These are phyloP conservation scores for Pisolithus orientalis DNA, from an alignment of 768 basidiomycete genomes.

Conservation along the genomic window DNA sequence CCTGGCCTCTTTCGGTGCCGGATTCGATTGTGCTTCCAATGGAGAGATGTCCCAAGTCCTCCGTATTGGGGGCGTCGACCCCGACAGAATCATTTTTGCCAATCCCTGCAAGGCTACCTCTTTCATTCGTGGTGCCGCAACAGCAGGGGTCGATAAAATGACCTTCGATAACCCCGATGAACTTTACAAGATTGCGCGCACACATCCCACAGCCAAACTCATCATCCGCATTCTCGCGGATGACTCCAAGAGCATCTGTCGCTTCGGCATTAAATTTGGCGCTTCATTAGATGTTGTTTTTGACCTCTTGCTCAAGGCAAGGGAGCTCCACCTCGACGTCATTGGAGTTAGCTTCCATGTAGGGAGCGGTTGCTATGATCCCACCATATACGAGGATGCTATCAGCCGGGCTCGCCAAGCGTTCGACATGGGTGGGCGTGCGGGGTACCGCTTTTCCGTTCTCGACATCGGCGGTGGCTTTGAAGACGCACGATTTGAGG, in stretches of 20 bases:
- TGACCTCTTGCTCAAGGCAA: slow-evolving; percentile 70
- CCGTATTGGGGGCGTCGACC: slow-evolving; percentile 62
- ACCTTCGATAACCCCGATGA: slow-evolving; percentile 99
- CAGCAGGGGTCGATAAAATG: slow-evolving; percentile 82
- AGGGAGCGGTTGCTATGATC: slow-evolving; percentile 94
- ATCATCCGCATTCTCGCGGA: slow-evolving; percentile 96
- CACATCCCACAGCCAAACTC: slow-evolving; percentile 76
- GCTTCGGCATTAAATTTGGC: slow-evolving; percentile 95
- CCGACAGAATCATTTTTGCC: slow-evolving; percentile 89
- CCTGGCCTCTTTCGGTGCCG: slow-evolving; percentile 82
- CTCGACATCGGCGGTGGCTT: slow-evolving; percentile 97
- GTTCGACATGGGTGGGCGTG: slow-evolving; percentile 81
- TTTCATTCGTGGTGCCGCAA: slow-evolving; percentile 82
- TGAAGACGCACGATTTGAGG: slow-evolving; percentile 80
- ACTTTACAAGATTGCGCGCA: slow-evolving; percentile 82
- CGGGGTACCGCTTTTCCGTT: slow-evolving; percentile 75
- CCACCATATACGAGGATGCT: slow-evolving; percentile 84
- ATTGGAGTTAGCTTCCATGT: slow-evolving; percentile 98
- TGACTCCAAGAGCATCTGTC: slow-evolving; percentile 91
- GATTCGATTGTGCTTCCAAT: slow-evolving; percentile 97
- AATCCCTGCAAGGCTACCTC: slow-evolving; percentile 98
- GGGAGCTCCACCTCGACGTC: slow-evolving; percentile 74
- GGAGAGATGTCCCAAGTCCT: slow-evolving; percentile 85
- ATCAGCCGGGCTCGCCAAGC: slow-evolving; percentile 73
- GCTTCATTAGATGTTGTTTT: slow-evolving; percentile 80